A percentile compares a stretch with the other conserved stretches of the same genome.
These are phyloP conservation scores for Albugo laibachii DNA, from an alignment of 352 stramenopile species.

Conservation along the genomic window DNA sequence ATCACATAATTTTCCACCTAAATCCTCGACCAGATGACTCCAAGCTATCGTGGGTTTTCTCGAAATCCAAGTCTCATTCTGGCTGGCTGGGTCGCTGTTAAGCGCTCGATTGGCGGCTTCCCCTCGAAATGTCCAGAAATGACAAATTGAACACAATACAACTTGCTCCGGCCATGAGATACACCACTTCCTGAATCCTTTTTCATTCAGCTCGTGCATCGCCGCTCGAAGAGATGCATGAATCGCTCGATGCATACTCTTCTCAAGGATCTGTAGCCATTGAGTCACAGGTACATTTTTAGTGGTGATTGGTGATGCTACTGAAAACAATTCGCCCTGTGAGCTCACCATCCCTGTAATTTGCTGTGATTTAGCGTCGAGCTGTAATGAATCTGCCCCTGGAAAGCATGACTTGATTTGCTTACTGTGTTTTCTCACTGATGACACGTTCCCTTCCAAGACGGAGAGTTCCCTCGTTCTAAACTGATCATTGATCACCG, in stretches of 20 bases:
- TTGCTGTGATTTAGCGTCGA: constrained; percentile 21
- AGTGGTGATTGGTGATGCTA: constrained; percentile 32
- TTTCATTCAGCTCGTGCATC: constrained; percentile 33
- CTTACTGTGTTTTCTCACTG: constrained; percentile 17
- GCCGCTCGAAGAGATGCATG: constrained; percentile 42
- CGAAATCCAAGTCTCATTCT: no score
- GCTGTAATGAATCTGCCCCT: constrained; percentile 20
- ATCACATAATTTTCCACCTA: constrained; percentile 15
- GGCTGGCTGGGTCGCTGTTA: constrained; percentile 4
- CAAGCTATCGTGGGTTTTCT: constrained; percentile 7
- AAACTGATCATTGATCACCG: no score
- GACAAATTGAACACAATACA: constrained; percentile 23
- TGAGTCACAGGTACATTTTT: constrained; percentile 11
- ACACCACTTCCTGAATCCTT: constrained; percentile 73
- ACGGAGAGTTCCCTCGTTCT: not conserved
- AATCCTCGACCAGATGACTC: constrained; percentile 10
- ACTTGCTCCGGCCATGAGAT: constrained; percentile 62
- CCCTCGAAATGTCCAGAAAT: constrained; percentile 35
- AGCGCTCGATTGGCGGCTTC: constrained; percentile 18
- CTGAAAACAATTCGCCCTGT: constrained; percentile 25
- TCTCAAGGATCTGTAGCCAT: constrained; percentile 47
- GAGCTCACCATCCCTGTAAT: constrained; percentile 33
- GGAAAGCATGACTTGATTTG: constrained; percentile 35
- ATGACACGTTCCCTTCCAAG: not conserved
- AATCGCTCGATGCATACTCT: constrained; percentile 33